These are phyloP conservation scores for Ramalina peruviana DNA, from an alignment of 495 filamentous ascomycete genomes.

Conservation along the genomic window DNA sequence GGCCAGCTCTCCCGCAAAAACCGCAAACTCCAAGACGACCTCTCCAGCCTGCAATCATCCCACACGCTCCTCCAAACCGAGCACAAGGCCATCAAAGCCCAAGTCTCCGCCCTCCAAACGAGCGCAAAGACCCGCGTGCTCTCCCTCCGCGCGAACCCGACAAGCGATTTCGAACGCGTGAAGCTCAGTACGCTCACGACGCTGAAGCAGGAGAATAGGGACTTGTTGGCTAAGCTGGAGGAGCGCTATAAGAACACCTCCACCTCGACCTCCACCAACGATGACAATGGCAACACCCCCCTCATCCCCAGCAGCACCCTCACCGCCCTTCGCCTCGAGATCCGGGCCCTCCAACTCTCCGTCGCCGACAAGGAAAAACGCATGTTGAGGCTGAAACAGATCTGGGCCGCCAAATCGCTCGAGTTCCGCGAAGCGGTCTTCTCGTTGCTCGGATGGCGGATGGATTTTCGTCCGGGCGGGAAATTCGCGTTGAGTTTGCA, in stretches of 20 bases:
- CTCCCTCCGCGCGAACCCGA: slow-evolving; percentile 79
- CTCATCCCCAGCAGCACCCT: slow-evolving; percentile 64
- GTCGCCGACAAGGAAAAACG: slow-evolving; percentile 78
- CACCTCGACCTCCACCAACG: too few relatives aligned
- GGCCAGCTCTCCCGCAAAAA: slow-evolving; percentile 76
- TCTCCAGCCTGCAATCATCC: slow-evolving; percentile 51
- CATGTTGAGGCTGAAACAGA: slow-evolving; percentile 71
- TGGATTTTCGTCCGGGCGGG: slow-evolving; percentile 86
- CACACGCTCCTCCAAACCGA: slow-evolving; percentile 58
- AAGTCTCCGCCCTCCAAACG: slow-evolving; percentile 56
- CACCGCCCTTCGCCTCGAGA: slow-evolving; percentile 54
- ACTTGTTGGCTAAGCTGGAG: slow-evolving; percentile 65
- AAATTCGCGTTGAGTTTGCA: slow-evolving; percentile 63
- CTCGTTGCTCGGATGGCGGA: slow-evolving; percentile 76
- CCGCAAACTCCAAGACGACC: slow-evolving; percentile 64
- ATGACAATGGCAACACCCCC: slow-evolving; percentile 25
- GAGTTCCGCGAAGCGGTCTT: slow-evolving; percentile 92
- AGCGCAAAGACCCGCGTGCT: slow-evolving; percentile 73
- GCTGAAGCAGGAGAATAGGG: slow-evolving; percentile 71
- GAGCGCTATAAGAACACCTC: too few relatives aligned
- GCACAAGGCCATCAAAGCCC: slow-evolving; percentile 52
- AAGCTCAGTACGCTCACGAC: slow-evolving; percentile 64
- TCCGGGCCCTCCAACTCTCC: slow-evolving; percentile 53
- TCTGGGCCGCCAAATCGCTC: slow-evolving; percentile 73
- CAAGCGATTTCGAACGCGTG: slow-evolving; percentile 63